Base-by-base conservation (phyloP, 768 basidiomycete genomes). In the Lactifluus volemus region DNA sequence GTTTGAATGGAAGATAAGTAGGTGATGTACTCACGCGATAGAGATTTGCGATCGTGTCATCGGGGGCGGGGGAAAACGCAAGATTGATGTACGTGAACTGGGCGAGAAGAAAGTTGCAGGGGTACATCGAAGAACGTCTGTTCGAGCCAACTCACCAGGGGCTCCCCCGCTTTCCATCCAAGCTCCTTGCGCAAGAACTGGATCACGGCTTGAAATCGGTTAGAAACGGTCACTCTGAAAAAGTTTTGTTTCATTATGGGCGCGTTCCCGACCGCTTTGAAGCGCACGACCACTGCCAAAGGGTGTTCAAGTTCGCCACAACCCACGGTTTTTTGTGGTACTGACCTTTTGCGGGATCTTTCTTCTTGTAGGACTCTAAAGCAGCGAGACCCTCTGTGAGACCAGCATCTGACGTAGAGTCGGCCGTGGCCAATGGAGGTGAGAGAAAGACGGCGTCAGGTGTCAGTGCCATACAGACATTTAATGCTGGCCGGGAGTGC, bases 161-260 rank as follows among this genome's bases (percentile, higher is more conserved):
- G 86, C 67, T 97, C 95, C 0, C 85, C 82, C 12, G 84, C 75
- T 70, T 91, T 92, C 86, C 90, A 92, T 1, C 86, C 85, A 42
- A 98, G 73, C 70, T 98, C 93, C 69, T 84, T 91, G 65, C 95
- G 75, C 73, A 98, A 70, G 72, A 98, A 97, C 69, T 91, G 86
- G 45, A 96, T 93, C 58, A 98, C 95, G 8, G 92, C 90, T 71
- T 97, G 93, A 68, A 98, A 99, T 56, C 89, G 81, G 71, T 97
- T 94, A 44, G 88, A 86, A 12, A 94, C 89, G 0, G 94, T 93
- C 69, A 98, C 95, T 79, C 95, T 96, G 84, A 93, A 98, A 68
- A 95, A 90, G 76, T 96, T 98, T 75, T 96, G 92, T 75, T 89
- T 95, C 95, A 99, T 97, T 68, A 99, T 94, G 0, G 96, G 96